A percentile compares a stretch with the other conserved stretches of the same genome.
phyloP scores from a whole-genome alignment of 345 rosid species.

The Rhizophora mangle region DNA sequence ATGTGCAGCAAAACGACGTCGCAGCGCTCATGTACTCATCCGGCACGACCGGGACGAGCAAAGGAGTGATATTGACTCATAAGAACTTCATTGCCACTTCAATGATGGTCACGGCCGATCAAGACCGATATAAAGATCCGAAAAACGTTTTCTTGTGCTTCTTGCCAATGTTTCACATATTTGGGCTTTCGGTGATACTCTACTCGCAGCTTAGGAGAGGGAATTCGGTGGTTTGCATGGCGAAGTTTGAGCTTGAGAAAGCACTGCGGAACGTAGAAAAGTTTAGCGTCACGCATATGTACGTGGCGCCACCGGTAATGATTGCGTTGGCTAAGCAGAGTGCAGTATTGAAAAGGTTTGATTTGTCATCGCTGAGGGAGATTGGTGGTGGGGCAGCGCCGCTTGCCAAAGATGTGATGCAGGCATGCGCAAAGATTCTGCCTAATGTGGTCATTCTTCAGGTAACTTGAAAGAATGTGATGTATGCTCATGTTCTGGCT shows the following conservation, averaged over 20 bases:
- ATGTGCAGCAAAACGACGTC: constrained; percentile 28
- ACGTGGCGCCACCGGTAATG: constrained; percentile 79
- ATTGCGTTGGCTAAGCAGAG: constrained; percentile 71
- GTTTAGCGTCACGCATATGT: constrained; percentile 59
- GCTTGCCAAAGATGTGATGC: constrained; percentile 80
- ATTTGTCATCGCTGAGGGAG: constrained; percentile 59
- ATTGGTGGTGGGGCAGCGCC: constrained; percentile 84
- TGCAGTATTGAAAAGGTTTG: constrained; percentile 40
- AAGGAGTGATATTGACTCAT: constrained; percentile 43
- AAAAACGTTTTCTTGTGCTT: constrained; percentile 25
- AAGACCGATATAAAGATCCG: constrained; percentile 12
- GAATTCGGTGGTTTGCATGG: constrained; percentile 40
- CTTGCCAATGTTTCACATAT: constrained; percentile 27
- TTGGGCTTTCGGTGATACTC: constrained; percentile 15
- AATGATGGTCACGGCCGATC: constrained; percentile 39
- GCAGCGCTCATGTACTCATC: constrained; percentile 42
- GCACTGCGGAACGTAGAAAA: constrained; percentile 49
- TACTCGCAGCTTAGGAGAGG: constrained; percentile 26
- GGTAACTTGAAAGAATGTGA: constrained; percentile 33
- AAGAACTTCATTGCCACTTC: constrained; percentile 20
- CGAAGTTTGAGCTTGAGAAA: constrained; percentile 50
- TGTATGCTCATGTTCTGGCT: no score
- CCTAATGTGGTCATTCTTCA: constrained; percentile 53
- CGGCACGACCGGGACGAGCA: constrained; percentile 41
- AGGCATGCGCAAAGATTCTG: constrained; percentile 57